Base-by-base conservation (phyloP, 805 yeast species). In the Blastobotrys americana region DNA sequence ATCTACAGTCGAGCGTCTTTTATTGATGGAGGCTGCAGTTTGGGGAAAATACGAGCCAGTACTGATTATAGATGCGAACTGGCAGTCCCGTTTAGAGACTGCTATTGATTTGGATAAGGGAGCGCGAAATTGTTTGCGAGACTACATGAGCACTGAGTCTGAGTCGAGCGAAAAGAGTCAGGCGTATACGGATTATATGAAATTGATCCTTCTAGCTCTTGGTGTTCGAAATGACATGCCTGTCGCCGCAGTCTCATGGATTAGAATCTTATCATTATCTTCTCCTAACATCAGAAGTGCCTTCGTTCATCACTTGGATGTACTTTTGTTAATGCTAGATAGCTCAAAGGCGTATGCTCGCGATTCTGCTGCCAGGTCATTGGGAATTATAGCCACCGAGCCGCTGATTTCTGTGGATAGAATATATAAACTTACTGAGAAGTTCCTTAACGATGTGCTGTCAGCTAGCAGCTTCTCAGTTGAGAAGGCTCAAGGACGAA, bases 21-120 rank as follows among this genome's bases (percentile, higher is more conserved):
- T 87, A 17, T 79, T 82, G 0, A 81, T 84, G 74, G 76, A 83
- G 49, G 75, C 93, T 0, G 44, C 44, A 3, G 63, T 77, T 1
- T 54, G 57, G n/a, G 75, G 68, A 0, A 65, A 71, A 13, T 51
- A 61, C 0, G 13, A 36, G 25, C 78, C 88, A 0, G 79, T 80
- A 1, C 60, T 85, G 39, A 76, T 75, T 0, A 65, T 72, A 18
- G 95, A 87, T 58, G 82, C 81, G 49, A 81, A 82, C 42, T 87
- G 95, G 95, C 65, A 69, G 3, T 64, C 74, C 0, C 70, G 90
- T 55, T 54, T 84, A 20, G 86, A 82, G 6, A 84, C 77, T 47
- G 84, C 90, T 0, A 42, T 84, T 8, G 82, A 77, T 34, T 64
- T 73, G 35, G 94, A 87, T 55, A 69, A 69, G 0, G 57, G 54